These are phyloP conservation scores for Auxenochlorella pyrenoidosa DNA, from an alignment of 139 green algal genomes.

Conservation along the genomic window DNA sequence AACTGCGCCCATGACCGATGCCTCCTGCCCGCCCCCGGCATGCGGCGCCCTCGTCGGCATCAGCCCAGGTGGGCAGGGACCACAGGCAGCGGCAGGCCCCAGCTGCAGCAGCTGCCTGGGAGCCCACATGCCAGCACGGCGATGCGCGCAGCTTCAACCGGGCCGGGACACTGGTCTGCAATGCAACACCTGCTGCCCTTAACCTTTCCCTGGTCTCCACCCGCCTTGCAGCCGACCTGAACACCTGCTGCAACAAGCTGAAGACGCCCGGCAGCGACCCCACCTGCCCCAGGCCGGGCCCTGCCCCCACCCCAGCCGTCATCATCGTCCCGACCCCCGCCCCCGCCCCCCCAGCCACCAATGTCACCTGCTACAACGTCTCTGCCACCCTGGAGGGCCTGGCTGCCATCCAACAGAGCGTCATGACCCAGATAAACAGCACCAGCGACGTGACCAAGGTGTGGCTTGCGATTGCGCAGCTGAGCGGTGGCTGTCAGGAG, in stretches of 20 bases:
- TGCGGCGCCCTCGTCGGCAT: neutral
- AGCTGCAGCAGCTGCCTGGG: neutral
- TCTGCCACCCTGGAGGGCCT: neutral
- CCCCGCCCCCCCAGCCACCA: neutral
- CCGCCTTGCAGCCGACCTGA: neutral
- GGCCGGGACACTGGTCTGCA: neutral
- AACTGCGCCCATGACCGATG: neutral
- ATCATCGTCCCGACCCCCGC: neutral
- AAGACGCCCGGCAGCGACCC: neutral
- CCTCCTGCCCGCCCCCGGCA: neutral
- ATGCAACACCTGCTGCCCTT: neutral
- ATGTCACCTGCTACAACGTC: slow-evolving; percentile 8
- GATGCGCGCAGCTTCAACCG: neutral
- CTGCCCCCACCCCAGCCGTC: neutral
- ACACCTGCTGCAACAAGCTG: slow-evolving; percentile 1
- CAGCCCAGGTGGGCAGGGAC: neutral
- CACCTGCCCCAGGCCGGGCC: neutral
- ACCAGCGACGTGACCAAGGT: neutral
- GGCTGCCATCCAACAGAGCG: neutral
- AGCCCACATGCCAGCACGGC: neutral
- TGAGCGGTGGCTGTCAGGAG: too few relatives aligned
- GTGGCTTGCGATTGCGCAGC: too few relatives aligned
- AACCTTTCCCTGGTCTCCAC: neutral
- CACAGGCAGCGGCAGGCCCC: neutral
- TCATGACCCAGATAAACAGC: neutral